A percentile compares a stretch with the other conserved stretches of the same genome.
phyloP scores from a whole-genome alignment of 805 yeast species.

The Kregervanrija fluxuum region DNA sequence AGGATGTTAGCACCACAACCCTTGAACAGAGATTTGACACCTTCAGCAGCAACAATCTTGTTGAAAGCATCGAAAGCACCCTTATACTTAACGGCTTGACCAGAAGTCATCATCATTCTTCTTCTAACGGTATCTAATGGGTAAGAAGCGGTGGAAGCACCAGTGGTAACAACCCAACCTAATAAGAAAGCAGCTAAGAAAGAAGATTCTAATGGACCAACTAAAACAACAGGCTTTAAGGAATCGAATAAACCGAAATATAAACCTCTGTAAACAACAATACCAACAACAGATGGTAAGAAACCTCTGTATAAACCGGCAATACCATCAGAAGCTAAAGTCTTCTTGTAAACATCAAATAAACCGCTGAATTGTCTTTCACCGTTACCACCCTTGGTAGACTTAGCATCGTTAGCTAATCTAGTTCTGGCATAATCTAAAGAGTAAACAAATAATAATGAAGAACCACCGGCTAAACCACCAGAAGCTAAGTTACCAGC shows the following conservation, averaged over 20 bases:
- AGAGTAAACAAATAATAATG: conserved; percentile 89
- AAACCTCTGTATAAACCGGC: conserved; percentile 99
- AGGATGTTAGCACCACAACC: conserved; percentile 99
- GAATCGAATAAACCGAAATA: conserved; percentile 98
- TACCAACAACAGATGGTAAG: conserved; percentile 97
- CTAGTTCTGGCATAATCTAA: conserved; percentile 98
- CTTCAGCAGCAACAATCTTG: conserved; percentile 93
- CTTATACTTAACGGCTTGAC: conserved; percentile 94
- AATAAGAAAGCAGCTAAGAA: conserved; percentile 93
- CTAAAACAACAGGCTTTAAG: conserved; percentile 87
- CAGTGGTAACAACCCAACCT: conserved; percentile 98
- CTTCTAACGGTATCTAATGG: conserved; percentile 99
- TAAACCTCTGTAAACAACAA: conserved; percentile 97
- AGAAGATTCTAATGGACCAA: conserved; percentile 90
- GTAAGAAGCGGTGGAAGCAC: conserved; percentile 98
- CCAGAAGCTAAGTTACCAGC: conserved; percentile 98
- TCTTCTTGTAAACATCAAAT: conserved; percentile 93
- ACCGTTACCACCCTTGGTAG: conserved; percentile 68
- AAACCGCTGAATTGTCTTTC: conserved; percentile 97
- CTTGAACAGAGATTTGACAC: conserved; percentile 89
- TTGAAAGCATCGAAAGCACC: conserved; percentile 92
- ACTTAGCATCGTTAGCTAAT: conserved; percentile 97
- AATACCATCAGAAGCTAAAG: conserved; percentile 91
- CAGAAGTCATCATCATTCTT: conserved; percentile 99
- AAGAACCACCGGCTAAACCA: conserved; percentile 98